phyloP scores from a whole-genome alignment of 129 eudicot species.

The Oenanthe sinensis region DNA sequence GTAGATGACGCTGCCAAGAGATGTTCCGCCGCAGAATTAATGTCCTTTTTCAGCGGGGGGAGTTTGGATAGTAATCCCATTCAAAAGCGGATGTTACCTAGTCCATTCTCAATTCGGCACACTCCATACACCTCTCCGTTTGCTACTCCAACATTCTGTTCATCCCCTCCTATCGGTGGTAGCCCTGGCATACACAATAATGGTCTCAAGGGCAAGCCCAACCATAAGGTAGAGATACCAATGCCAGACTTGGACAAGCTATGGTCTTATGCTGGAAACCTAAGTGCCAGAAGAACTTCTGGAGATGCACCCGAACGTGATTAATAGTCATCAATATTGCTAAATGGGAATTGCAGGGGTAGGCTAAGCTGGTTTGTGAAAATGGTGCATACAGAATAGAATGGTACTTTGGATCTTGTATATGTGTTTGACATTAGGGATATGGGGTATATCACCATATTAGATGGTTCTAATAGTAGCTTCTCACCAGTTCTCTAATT shows the following conservation, averaged over 20 bases:
- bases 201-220: slow-evolving; percentile 20
- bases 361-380: background rate
- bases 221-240: slow-evolving; percentile 30
- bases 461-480: slow-evolving; percentile 12
- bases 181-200: slow-evolving; percentile 30
- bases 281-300: slow-evolving; percentile 42
- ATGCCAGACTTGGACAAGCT: slow-evolving; percentile 50
- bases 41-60: slow-evolving; percentile 58
- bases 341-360: background rate
- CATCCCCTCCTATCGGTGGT: slow-evolving; percentile 45
- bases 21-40: slow-evolving; percentile 46
- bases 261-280: slow-evolving; percentile 62
- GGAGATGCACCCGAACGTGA: slow-evolving; percentile 77
- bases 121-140: slow-evolving; percentile 77
- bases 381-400: background rate
- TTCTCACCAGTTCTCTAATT: background rate
- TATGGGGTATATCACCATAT: slow-evolving; percentile 17
- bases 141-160: slow-evolving; percentile 72
- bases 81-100: slow-evolving; percentile 75
- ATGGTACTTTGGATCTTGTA: slow-evolving; percentile 16
- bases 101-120: slow-evolving; percentile 80
- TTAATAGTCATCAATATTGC: slow-evolving; percentile 17
- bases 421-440: background rate
- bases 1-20: slow-evolving; percentile 65
- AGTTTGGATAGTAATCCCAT: slow-evolving; percentile 61